These are phyloP conservation scores for Candida sojae DNA, from an alignment of 1,139 yeast genomes.

Conservation along the genomic window DNA sequence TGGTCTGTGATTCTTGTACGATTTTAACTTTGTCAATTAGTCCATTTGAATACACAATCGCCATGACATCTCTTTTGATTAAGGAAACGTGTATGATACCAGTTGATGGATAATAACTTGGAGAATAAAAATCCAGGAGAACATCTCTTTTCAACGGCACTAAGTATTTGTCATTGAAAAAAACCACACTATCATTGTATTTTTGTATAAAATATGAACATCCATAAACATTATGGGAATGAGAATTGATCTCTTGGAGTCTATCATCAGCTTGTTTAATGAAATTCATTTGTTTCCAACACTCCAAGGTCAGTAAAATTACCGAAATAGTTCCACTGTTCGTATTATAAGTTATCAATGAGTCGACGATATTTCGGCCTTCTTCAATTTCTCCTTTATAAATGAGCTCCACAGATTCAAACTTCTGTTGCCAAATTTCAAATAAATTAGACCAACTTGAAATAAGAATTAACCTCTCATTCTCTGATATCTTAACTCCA, in stretches of 20 bases:
- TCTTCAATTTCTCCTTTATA: background rate
- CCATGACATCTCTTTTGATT: background rate
- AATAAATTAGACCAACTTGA: background rate
- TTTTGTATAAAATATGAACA: conserved; percentile 2
- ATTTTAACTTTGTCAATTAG: conserved; percentile 1
- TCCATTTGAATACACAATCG: background rate
- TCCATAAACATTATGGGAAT: background rate
- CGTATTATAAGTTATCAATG: background rate
- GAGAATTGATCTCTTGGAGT: background rate
- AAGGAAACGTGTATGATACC: background rate
- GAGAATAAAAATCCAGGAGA: conserved; percentile 7
- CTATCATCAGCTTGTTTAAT: background rate
- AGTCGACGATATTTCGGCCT: background rate
- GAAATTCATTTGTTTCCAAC: background rate
- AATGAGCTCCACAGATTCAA: background rate
- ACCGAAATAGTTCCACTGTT: background rate
- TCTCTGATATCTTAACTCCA: background rate
- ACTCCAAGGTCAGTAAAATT: background rate
- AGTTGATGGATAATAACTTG: background rate
- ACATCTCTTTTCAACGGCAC: conserved; percentile 1
- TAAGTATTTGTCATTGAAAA: conserved; percentile 3
- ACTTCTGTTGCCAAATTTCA: background rate
- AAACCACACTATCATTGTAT: background rate
- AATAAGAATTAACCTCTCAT: background rate
- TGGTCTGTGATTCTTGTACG: background rate